Percentiles rank a stretch among this genome's conserved stretches.
These are phyloP conservation scores for Backusella morwellensis DNA, from an alignment of 192 early-diverging fungal species.

Conservation along the genomic window DNA sequence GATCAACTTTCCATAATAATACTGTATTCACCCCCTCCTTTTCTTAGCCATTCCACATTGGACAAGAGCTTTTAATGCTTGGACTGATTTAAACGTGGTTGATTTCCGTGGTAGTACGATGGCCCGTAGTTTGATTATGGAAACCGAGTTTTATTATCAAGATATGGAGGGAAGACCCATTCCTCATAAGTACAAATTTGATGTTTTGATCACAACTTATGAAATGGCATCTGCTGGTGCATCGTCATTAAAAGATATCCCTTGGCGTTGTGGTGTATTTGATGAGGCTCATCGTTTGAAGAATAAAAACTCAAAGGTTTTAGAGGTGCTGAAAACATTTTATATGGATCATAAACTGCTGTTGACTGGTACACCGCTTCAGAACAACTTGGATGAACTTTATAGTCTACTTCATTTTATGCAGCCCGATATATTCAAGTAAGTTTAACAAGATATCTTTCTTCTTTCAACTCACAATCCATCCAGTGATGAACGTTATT, in stretches of 20 bases:
- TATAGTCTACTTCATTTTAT: slow-evolving; percentile 82
- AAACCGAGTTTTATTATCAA: slow-evolving; percentile 79
- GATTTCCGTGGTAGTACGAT: slow-evolving; percentile 70
- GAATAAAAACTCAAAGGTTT: slow-evolving; percentile 78
- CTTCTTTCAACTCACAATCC: slow-evolving; percentile 4
- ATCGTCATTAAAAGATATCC: slow-evolving; percentile 65
- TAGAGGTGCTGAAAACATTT: slow-evolving; percentile 72
- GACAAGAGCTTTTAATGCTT: slow-evolving; percentile 71
- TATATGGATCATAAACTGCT: slow-evolving; percentile 76
- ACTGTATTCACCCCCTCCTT: neutral
- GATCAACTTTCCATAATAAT: neutral
- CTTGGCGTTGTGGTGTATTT: slow-evolving; percentile 70
- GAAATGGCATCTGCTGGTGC: slow-evolving; percentile 58
- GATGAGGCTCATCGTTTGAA: slow-evolving; percentile 90
- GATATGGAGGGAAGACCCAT: slow-evolving; percentile 49
- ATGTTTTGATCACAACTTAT: slow-evolving; percentile 62
- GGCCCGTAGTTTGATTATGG: slow-evolving; percentile 73
- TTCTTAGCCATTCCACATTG: slow-evolving; percentile 47
- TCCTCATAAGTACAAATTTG: slow-evolving; percentile 55
- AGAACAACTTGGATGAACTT: slow-evolving; percentile 81
- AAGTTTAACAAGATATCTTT: neutral
- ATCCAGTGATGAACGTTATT: slow-evolving; percentile 55
- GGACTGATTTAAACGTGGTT: slow-evolving; percentile 72
- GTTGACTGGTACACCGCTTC: slow-evolving; percentile 83
- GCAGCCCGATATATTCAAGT: slow-evolving; percentile 70